These are phyloP conservation scores for Scheffersomyces amazonensis DNA, from an alignment of 805 yeast species.

Conservation along the genomic window DNA sequence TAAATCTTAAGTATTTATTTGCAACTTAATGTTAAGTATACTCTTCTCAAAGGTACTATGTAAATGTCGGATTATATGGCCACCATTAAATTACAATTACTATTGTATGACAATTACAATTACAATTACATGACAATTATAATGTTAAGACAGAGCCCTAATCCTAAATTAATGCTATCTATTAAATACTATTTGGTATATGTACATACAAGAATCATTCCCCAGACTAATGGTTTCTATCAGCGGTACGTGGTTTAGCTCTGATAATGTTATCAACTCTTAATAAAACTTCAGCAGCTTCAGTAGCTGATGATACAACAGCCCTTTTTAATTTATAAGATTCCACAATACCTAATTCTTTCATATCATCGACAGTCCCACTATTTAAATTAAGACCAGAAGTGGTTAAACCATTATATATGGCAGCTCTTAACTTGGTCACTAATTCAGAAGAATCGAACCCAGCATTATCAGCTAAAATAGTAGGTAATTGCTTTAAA, in stretches of 20 bases:
- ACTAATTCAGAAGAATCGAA: conserved; percentile 91
- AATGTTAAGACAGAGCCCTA: too few relatives aligned
- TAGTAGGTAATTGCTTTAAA: conserved; percentile 90
- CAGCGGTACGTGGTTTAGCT: conserved; percentile 97
- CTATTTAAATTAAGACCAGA: conserved; percentile 85
- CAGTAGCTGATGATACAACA: conserved; percentile 94
- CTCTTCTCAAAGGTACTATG: too few relatives aligned
- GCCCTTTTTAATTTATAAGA: conserved; percentile 89
- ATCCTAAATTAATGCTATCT: too few relatives aligned
- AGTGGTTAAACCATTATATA: conserved; percentile 88
- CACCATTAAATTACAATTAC: too few relatives aligned
- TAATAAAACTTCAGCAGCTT: conserved; percentile 93
- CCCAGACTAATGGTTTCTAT: conserved; percentile 56
- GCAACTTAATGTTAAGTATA: too few relatives aligned
- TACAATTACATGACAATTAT: too few relatives aligned
- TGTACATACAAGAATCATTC: background rate
- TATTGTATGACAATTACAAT: too few relatives aligned
- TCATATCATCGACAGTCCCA: conserved; percentile 90
- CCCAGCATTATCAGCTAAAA: conserved; percentile 96
- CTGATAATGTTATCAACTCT: conserved; percentile 96
- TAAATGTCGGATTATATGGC: too few relatives aligned
- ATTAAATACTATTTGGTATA: too few relatives aligned
- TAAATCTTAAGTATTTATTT: too few relatives aligned
- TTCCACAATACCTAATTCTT: conserved; percentile 90
- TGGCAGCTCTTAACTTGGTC: conserved; percentile 82